Percentiles rank a stretch among this genome's conserved stretches.
These are phyloP conservation scores for Salvia rosmarinus DNA, from an alignment of 257 asterid genomes.

Conservation along the genomic window DNA sequence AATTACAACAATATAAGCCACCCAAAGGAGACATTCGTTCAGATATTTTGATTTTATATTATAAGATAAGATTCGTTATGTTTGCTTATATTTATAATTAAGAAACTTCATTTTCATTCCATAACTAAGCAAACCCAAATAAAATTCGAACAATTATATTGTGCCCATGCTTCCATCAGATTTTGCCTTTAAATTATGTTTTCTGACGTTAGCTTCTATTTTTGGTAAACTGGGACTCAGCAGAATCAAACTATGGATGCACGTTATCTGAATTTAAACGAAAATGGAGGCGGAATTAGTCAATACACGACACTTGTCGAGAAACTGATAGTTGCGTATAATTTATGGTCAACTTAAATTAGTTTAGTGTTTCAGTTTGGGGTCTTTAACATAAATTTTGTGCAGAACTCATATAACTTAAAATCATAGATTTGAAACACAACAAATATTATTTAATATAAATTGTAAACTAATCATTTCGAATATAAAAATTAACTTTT, in stretches of 20 bases:
- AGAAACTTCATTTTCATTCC: too few relatives aligned
- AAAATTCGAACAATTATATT: too few relatives aligned
- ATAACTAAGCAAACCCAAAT: too few relatives aligned
- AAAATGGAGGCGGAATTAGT: slow-evolving; percentile 5
- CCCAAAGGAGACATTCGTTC: not conserved
- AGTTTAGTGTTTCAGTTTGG: not conserved
- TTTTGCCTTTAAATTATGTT: not conserved
- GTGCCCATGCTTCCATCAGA: not conserved
- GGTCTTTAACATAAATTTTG: not conserved
- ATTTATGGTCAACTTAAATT: slow-evolving; percentile 12
- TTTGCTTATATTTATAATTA: too few relatives aligned
- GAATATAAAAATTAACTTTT: not conserved
- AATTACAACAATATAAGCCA: too few relatives aligned
- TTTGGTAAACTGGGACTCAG: not conserved
- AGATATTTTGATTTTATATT: not conserved
- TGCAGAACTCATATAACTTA: not conserved
- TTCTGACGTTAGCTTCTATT: not conserved
- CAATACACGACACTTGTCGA: slow-evolving; percentile 13
- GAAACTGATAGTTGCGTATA: not conserved
- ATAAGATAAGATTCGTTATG: not conserved
- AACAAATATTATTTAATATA: not conserved
- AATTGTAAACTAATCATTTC: not conserved
- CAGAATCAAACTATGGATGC: not conserved
- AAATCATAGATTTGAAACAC: not conserved
- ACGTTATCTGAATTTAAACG: not conserved